Percentiles rank a stretch among this genome's conserved stretches.
Evolutionary conservation across 2,329 filamentous ascomycete species (phyloP).

Genomic region (Plectosphaerella cucumerina): DNA sequence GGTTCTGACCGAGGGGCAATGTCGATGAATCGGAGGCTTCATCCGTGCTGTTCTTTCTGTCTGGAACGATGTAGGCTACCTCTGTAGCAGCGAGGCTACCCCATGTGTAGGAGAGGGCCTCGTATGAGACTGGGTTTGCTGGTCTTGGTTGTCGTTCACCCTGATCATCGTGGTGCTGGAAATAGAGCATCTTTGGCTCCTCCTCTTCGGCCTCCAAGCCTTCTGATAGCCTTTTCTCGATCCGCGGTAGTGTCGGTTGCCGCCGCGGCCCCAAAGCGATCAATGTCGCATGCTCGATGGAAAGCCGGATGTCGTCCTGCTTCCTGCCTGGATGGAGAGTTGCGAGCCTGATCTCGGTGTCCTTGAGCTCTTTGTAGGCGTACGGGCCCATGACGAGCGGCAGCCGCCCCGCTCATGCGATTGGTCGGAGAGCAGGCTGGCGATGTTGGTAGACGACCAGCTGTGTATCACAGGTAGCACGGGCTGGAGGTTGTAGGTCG

Average conservation of each 20-base stretch:
- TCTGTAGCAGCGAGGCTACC: not conserved
- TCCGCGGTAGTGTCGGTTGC: not conserved
- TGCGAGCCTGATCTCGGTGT: not conserved
- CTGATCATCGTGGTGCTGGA: slow-evolving; percentile 12
- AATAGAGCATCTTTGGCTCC: not conserved
- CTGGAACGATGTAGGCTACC: not conserved
- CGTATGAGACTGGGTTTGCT: not conserved
- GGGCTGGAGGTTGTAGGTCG: no score
- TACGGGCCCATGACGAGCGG: not conserved
- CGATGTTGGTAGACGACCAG: no score
- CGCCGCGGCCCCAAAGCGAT: not conserved
- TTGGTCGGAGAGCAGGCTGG: no score
- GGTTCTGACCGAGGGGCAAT: not conserved
- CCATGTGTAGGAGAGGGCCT: not conserved
- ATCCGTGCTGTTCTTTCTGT: not conserved
- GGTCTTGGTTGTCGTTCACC: not conserved
- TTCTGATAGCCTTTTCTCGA: not conserved
- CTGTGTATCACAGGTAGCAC: no score
- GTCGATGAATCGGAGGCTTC: not conserved
- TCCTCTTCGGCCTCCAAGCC: not conserved
- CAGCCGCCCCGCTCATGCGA: no score
- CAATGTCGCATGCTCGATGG: not conserved
- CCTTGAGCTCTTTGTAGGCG: not conserved
- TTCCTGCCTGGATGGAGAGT: not conserved
- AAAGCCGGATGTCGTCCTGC: not conserved